A percentile compares a stretch with the other conserved stretches of the same genome.
Conservation (phyloP, 495 filamentous ascomycete genomes). For the Daldinia bambusicola region DNA sequence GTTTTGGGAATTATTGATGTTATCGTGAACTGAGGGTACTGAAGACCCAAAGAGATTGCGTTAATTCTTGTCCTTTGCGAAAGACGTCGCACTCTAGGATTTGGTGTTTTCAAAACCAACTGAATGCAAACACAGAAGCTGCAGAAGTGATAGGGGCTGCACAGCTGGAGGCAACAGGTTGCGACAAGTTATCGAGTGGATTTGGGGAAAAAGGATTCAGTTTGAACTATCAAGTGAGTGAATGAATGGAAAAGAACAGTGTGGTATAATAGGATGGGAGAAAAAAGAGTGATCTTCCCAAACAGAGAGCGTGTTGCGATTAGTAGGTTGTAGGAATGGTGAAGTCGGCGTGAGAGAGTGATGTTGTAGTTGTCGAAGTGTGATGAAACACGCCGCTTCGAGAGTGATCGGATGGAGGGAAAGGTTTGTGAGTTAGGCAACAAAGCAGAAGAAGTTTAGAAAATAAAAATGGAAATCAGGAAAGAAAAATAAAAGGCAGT, state of each 20-base stretch:
- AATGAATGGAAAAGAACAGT: constrained; percentile 24
- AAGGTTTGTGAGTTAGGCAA: constrained; percentile 9
- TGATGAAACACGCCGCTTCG: constrained; percentile 34
- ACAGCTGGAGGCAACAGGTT: not conserved
- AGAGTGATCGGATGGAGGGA: constrained; percentile 17
- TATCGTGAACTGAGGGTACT: not conserved
- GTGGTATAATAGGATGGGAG: constrained; percentile 32
- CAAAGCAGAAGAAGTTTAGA: constrained; percentile 4
- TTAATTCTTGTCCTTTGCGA: constrained; percentile 7
- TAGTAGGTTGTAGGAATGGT: constrained; percentile 31
- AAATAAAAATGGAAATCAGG: constrained; percentile 2
- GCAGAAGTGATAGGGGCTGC: not conserved
- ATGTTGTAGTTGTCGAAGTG: constrained; percentile 15
- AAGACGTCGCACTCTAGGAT: constrained; percentile 6
- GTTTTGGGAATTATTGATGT: not conserved
- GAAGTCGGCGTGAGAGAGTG: constrained; percentile 17
- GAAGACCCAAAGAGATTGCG: constrained; percentile 2
- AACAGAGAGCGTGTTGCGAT: constrained; percentile 29
- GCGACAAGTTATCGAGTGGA: not conserved
- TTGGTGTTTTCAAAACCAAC: not conserved
- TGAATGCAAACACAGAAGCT: not conserved
- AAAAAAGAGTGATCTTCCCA: constrained; percentile 41
- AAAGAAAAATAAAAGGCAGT: constrained; percentile 17
- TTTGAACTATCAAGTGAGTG: constrained; percentile 24
- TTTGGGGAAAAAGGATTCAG: constrained; percentile 26